phyloP scores from a whole-genome alignment of 129 eudicot genomes.

The Flaveria ramosissima region DNA sequence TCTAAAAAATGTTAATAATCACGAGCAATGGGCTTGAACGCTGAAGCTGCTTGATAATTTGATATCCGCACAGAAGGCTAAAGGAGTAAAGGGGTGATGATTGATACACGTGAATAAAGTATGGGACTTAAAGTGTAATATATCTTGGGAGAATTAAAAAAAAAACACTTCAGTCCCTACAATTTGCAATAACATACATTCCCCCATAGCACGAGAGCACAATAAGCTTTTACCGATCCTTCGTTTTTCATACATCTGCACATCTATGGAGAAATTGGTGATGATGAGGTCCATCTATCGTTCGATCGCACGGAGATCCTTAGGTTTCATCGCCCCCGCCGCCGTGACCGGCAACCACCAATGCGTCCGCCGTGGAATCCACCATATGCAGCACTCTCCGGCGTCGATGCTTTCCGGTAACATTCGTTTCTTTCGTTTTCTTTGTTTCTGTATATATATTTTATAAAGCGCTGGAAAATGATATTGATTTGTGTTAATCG shows the following conservation, averaged over 20 bases:
- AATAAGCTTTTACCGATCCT: not conserved
- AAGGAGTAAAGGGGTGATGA: too few relatives aligned
- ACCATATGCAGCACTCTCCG: constrained; percentile 42
- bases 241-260: not conserved
- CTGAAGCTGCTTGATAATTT: too few relatives aligned
- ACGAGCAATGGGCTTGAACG: too few relatives aligned
- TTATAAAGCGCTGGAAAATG: not conserved
- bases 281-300: constrained; percentile 73
- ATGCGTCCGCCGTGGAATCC: constrained; percentile 36
- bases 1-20: too few relatives aligned
- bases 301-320: constrained; percentile 56
- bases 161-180: too few relatives aligned
- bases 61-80: too few relatives aligned
- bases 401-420: constrained; percentile 36
- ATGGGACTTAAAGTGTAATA: too few relatives aligned
- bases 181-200: too few relatives aligned
- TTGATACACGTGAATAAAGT: too few relatives aligned
- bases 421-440: not conserved
- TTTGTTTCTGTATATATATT: not conserved
- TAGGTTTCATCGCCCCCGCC: constrained; percentile 38
- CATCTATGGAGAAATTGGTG: constrained; percentile 52
- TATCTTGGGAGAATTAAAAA: too few relatives aligned
- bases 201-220: constrained; percentile 7
- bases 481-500: constrained; percentile 15
- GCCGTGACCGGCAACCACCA: constrained; percentile 40